A percentile compares a stretch with the other conserved stretches of the same genome.
These are phyloP conservation scores for Saccharomycopsis javanensis DNA, from an alignment of 805 yeast species.

Conservation along the genomic window DNA sequence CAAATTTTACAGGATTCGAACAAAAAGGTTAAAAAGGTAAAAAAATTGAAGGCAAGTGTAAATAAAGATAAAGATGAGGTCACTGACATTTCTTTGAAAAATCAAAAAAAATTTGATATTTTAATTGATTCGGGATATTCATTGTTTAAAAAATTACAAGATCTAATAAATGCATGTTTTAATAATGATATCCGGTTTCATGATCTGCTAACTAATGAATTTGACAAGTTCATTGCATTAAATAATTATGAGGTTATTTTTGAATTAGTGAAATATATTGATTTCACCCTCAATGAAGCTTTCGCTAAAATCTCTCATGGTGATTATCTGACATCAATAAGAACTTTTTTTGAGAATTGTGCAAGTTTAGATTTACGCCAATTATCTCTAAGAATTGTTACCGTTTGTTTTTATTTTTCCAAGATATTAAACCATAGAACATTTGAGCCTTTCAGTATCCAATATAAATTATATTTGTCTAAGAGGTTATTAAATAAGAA, in stretches of 20 bases:
- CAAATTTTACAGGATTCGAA: neutral
- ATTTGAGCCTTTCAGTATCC: conserved; percentile 6
- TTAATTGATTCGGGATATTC: neutral
- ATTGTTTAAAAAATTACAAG: neutral
- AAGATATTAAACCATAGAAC: neutral
- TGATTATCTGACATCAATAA: neutral
- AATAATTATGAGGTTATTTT: conserved; percentile 10
- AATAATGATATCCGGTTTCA: neutral
- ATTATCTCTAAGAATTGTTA: neutral
- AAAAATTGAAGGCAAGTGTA: neutral
- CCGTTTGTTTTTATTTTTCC: conserved; percentile 7
- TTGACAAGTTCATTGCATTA: neutral
- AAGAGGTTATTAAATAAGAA: conserved; percentile 8
- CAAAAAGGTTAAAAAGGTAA: neutral
- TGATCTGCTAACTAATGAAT: neutral
- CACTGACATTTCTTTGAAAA: neutral
- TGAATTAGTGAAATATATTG: conserved; percentile 16
- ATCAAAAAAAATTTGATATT: neutral
- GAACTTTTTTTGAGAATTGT: neutral
- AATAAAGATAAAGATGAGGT: neutral
- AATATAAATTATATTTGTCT: conserved; percentile 9
- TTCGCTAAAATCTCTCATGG: neutral
- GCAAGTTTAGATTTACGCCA: neutral
- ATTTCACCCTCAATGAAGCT: neutral
- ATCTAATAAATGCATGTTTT: neutral